These are phyloP conservation scores for Erysimum cheiranthoides DNA, from an alignment of 345 rosid genomes.

Conservation along the genomic window DNA sequence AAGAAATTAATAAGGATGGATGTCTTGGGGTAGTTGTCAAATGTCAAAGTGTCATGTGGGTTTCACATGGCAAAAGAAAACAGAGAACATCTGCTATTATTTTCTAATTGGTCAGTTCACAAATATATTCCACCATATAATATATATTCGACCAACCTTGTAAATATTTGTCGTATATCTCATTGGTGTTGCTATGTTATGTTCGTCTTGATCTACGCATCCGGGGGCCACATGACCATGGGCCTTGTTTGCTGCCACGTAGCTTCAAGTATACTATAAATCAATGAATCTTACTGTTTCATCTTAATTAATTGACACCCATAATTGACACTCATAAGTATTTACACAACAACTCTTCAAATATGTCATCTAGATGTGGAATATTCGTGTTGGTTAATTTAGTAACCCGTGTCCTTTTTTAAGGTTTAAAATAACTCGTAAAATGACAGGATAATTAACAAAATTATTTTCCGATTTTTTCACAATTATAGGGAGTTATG, in stretches of 20 bases:
- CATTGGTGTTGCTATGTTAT: conserved; percentile 37
- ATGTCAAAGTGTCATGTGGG: conserved; percentile 43
- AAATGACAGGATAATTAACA: not conserved
- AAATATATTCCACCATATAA: conserved; percentile 26
- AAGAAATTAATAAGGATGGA: conserved; percentile 1
- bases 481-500: not conserved
- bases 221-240: conserved; percentile 42
- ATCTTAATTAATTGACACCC: not conserved
- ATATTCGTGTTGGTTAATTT: not conserved
- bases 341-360: not conserved
- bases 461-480: not conserved
- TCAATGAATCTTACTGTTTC: conserved; percentile 14
- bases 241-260: conserved; percentile 34
- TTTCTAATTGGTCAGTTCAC: conserved; percentile 42
- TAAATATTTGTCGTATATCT: conserved; percentile 21
- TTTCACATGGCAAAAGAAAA: conserved; percentile 48
- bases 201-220: conserved; percentile 33
- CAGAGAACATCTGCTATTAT: conserved; percentile 47
- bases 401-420: not conserved
- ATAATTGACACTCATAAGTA: not conserved
- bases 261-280: conserved; percentile 3
- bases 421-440: not conserved
- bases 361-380: not conserved
- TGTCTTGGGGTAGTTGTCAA: conserved; percentile 33
- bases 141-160: conserved; percentile 41